Evolutionary conservation across 345 rosid species (phyloP).

Genomic region (Moricandia moricandioides): DNA sequence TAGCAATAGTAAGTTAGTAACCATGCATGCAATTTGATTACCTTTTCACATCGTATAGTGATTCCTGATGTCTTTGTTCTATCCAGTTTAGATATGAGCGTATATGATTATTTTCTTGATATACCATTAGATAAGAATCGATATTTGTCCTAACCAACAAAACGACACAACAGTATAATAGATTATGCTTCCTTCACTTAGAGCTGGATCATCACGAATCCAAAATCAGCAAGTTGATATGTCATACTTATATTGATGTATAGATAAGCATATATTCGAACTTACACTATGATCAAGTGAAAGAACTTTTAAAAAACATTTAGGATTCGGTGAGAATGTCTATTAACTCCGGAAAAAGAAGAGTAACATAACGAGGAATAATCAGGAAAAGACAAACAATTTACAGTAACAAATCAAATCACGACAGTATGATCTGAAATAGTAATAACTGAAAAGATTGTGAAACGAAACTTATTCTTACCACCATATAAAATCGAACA

Average conservation of each 20-base stretch:
- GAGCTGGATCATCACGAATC: constrained; percentile 32
- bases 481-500: constrained; percentile 13
- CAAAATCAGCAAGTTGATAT: constrained; percentile 26
- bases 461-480: constrained; percentile 21
- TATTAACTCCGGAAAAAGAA: not conserved
- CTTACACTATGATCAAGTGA: constrained; percentile 12
- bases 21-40: not conserved
- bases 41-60: not conserved
- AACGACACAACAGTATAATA: not conserved
- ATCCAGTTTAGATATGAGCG: not conserved
- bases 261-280: constrained; percentile 35
- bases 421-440: constrained; percentile 15
- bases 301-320: not conserved
- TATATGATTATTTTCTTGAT: not conserved
- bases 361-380: constrained; percentile 27
- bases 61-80: not conserved
- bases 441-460: constrained; percentile 16
- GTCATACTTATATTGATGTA: constrained; percentile 22
- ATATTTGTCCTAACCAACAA: too few species aligned
- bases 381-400: constrained; percentile 14
- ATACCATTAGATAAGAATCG: too few species aligned
- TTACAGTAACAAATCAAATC: constrained; percentile 27
- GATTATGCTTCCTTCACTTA: constrained; percentile 22
- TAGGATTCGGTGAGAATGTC: constrained; percentile 9
- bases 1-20: not conserved